These are phyloP conservation scores for Haematococcus lacustris DNA, from an alignment of 139 green algal species.

Conservation along the genomic window DNA sequence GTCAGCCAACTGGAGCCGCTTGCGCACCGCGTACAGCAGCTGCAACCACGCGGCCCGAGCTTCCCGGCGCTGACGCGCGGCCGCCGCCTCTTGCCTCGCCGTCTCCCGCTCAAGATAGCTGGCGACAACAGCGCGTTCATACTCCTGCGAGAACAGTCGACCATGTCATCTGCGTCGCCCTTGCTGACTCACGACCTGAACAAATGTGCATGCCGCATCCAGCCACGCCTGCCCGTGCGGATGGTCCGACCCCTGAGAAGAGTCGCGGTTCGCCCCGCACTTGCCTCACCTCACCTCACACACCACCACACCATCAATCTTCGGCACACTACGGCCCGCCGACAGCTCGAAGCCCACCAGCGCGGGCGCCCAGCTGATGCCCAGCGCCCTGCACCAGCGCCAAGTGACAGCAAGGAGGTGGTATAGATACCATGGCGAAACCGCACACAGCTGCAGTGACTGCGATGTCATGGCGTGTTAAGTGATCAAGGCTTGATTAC, in stretches of 20 bases:
- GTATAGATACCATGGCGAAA: too few relatives aligned
- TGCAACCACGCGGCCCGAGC: constrained; percentile 41
- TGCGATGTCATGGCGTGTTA: too few relatives aligned
- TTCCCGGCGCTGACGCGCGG: constrained; percentile 15
- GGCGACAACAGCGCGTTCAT: constrained; percentile 37
- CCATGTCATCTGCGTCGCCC: too few relatives aligned
- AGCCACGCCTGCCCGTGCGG: neutral
- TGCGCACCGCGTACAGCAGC: constrained; percentile 32
- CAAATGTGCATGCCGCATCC: too few relatives aligned
- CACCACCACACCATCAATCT: constrained; percentile 72
- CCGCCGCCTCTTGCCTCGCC: constrained; percentile 20
- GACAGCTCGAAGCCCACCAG: constrained; percentile 70
- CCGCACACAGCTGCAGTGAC: too few relatives aligned
- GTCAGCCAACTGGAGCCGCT: neutral
- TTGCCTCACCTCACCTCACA: constrained; percentile 33
- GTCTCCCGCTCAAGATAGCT: constrained; percentile 32
- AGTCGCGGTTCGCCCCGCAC: neutral
- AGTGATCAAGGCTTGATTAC: too few relatives aligned
- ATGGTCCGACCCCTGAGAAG: neutral
- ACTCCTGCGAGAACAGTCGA: too few relatives aligned
- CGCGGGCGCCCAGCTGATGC: constrained; percentile 67
- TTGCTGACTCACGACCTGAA: too few relatives aligned
- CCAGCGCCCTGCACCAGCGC: constrained; percentile 47
- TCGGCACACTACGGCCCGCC: constrained; percentile 56
- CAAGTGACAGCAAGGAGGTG: too few relatives aligned